Conservation (phyloP, 495 filamentous ascomycete genomes). For the Peziza echinospora region DNA sequence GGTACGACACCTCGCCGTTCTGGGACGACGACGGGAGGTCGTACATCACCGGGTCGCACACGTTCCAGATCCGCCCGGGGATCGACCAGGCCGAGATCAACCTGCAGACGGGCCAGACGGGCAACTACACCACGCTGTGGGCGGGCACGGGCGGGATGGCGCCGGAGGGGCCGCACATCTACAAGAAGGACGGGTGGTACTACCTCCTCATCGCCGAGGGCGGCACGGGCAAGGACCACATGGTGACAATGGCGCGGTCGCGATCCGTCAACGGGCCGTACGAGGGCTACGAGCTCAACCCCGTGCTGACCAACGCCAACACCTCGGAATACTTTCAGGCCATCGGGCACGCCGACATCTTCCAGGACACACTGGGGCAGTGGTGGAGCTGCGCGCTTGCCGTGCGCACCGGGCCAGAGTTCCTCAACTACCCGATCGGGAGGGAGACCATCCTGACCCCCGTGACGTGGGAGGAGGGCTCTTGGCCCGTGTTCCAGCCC, state of each 20-base stretch:
- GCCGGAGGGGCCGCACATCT: conserved; percentile 45
- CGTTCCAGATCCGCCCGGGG: conserved; percentile 16
- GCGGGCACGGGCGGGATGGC: conserved; percentile 31
- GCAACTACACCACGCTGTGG: conserved; percentile 27
- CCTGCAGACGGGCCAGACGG: conserved; percentile 24
- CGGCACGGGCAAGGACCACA: conserved; percentile 36
- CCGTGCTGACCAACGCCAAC: conserved; percentile 32
- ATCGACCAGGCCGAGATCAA: conserved; percentile 25
- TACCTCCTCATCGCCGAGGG: conserved; percentile 50
- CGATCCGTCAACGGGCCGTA: conserved; percentile 32
- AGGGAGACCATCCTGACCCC: too few relatives aligned
- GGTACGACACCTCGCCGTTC: too few relatives aligned
- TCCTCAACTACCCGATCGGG: too few relatives aligned
- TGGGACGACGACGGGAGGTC: conserved; percentile 31
- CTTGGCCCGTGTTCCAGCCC: too few relatives aligned
- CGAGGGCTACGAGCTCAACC: conserved; percentile 30
- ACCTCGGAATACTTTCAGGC: conserved; percentile 30
- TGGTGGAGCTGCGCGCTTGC: too few relatives aligned
- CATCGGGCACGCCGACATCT: too few relatives aligned
- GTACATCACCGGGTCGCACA: conserved; percentile 23
- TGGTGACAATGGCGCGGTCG: conserved; percentile 31
- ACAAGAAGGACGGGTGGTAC: conserved; percentile 41
- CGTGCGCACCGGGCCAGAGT: too few relatives aligned
- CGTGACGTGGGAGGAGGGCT: too few relatives aligned
- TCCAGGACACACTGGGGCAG: too few relatives aligned